Evolutionary conservation across 495 filamentous ascomycete genomes (phyloP), one percentile per base, ranked within the genome.

Genomic region (Ascodesmis nigricans): DNA sequence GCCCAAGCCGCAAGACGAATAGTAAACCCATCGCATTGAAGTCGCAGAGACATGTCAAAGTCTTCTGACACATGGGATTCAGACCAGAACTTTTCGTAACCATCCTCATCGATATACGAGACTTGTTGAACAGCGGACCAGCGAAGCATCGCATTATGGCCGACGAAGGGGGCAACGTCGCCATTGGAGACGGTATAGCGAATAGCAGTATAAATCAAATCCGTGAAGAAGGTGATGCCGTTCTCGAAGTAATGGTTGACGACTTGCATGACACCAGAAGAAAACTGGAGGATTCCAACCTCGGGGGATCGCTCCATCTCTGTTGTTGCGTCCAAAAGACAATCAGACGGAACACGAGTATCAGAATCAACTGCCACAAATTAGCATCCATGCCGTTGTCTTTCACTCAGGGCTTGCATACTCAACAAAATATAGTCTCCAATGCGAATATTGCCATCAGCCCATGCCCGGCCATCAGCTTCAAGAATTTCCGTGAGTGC

Each of bases 201-300:
- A 39, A 83, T 83, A 31, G 74, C 72, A 20, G 63, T 75, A 53
- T 82, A 83, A 50, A 83, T 73, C 11, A 83, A 63, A 50, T 82
- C 73, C 29, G 77, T 83, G 59, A 83, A 83, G 60, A 80, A 83
- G 22, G 75, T 79, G 44, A 81, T 78, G 40, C 71, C 71, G 42
- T 73, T 73, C 52, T 75, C 71, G 35, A 77, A 77, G 47, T 73
- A 75, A 16, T 66, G 72, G 49, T 72, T 57, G 18, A 72, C 66
- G 15, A 81, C 76, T 47, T 81, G 72, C 76, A 80, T 80, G 53
- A 81, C 75, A 44, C 76, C 75, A 11, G 75, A 79, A 9, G 67
- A 71, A 57, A 73, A 80, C 47, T 81, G 75, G 62, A 81, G 67
- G 57, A 81, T 81, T 30, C 69, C 75, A 16, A 81, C 75, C 51